Percentiles rank a stretch among this genome's conserved stretches.
These are phyloP conservation scores for Selenicereus undatus DNA, from an alignment of 148 eudicot species.

Conservation along the genomic window DNA sequence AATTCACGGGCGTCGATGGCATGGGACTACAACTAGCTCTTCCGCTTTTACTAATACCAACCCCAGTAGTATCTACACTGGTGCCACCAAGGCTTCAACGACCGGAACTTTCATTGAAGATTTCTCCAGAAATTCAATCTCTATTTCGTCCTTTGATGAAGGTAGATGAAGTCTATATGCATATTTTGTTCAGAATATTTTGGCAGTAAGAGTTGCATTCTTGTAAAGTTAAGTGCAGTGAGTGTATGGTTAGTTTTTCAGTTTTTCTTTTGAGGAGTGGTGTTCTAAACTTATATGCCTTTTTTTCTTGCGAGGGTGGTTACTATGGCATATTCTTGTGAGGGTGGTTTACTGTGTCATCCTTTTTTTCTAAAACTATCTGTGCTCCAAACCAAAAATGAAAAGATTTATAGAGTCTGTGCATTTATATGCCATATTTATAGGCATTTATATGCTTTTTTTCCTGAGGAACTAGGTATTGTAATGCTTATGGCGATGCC, in stretches of 20 bases:
- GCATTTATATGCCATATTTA: no score
- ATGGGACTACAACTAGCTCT: constrained; percentile 38
- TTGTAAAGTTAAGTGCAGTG: not conserved
- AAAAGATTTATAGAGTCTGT: no score
- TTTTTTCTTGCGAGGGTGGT: no score
- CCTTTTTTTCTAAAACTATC: no score
- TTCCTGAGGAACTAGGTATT: no score
- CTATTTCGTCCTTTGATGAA: constrained; percentile 69
- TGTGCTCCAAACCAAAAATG: no score
- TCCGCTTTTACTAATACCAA: constrained; percentile 38
- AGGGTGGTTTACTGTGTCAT: no score
- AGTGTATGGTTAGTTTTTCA: not conserved
- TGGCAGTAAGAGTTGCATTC: not conserved
- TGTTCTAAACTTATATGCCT: no score
- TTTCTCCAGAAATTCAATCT: constrained; percentile 69
- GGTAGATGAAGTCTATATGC: constrained; percentile 43
- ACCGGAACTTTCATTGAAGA: constrained; percentile 49
- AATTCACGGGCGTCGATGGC: constrained; percentile 58
- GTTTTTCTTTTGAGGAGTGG: no score
- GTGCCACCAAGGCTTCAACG: constrained; percentile 28
- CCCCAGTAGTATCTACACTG: constrained; percentile 29
- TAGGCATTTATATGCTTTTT: no score
- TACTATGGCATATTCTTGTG: no score
- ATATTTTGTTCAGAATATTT: not conserved
- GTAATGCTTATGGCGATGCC: no score